Base-by-base conservation (phyloP, 192 early-diverging fungal species). In the Piromyces finnis region DNA sequence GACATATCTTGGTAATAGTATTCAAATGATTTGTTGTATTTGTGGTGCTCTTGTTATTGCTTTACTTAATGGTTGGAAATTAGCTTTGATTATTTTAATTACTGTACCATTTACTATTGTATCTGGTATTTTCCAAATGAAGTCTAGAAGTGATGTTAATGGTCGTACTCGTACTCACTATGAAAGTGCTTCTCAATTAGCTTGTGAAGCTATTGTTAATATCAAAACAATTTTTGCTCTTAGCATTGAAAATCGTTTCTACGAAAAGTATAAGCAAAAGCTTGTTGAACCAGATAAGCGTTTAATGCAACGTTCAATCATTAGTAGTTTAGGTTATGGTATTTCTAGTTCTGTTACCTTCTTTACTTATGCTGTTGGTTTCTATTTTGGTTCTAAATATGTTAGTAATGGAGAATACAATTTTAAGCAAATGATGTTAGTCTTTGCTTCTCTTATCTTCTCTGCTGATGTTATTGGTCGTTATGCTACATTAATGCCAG, bases 141-240 rank as follows among this genome's bases (percentile, higher is more conserved):
- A 85, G 39, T 82, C 85, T 7, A 80, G 26, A 29, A 22, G 22
- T 28, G 18, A 41, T n/a, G 18, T 78, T 15, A 29, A 17, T 35
- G 35, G 81, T 30, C 32, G 35, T 78, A 16, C 79, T n/a, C n/a
- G 77, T 27, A 28, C 14, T 28, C 26, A 22, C 1, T 94, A 96
- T 86, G 92, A 94, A 81, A 82, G 87, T 30, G 90, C 92, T 26
- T 94, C 92, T 80, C 91, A 95, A 84, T 90, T 94, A 80, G 94
- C 95, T 29, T 88, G 89, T 82, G 95, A 98, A 85, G 92, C 94
- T 9, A 92, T 97, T 32, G 84, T 89, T 27, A 92, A 93, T 79
- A 93, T 98, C 30, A 93, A 94, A 77, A 98, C 96, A 2, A 93
- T 98, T 29, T 89, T 92, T 32, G 87, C 94, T 12, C 87, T 98